A percentile compares a stretch with the other conserved stretches of the same genome.
Conservation (phyloP, 768 basidiomycete genomes). For the Leccinum variicolor region DNA sequence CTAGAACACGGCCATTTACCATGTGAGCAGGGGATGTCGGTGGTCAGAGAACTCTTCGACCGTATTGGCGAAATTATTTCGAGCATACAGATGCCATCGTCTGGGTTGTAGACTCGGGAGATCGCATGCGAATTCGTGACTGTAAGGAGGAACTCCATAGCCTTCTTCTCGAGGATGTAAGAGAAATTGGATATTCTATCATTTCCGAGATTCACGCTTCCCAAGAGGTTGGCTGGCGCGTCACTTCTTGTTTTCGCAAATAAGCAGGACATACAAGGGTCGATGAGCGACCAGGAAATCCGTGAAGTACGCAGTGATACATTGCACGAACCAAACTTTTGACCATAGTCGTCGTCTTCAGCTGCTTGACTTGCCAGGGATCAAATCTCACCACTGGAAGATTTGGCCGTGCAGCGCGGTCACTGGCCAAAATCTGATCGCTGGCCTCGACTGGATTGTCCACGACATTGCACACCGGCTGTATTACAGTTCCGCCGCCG, state of each 20-base stretch:
- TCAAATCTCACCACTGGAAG: constrained; percentile 87
- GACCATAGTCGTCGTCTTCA: constrained; percentile 30
- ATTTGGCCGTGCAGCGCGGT: constrained; percentile 92
- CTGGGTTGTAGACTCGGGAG: constrained; percentile 98
- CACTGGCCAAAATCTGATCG: constrained; percentile 79
- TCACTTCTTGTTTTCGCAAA: constrained; percentile 95
- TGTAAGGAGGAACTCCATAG: constrained; percentile 85
- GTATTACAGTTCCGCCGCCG: constrained; percentile 64
- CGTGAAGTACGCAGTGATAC: constrained; percentile 56
- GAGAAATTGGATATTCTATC: constrained; percentile 21
- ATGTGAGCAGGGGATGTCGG: constrained; percentile 93
- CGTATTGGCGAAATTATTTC: constrained; percentile 99
- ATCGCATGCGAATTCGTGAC: constrained; percentile 85
- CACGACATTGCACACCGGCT: constrained; percentile 82
- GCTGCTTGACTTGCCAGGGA: constrained; percentile 77
- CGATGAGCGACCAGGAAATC: constrained; percentile 81
- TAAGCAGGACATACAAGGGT: constrained; percentile 92
- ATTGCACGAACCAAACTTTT: neutral
- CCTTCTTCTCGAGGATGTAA: constrained; percentile 89
- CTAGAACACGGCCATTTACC: constrained; percentile 69
- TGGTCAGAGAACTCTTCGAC: constrained; percentile 91
- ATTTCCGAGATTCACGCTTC: constrained; percentile 18
- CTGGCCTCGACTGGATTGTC: constrained; percentile 91
- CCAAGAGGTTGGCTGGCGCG: constrained; percentile 89
- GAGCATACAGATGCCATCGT: constrained; percentile 98